Percentiles rank a stretch among this genome's conserved stretches.
Conservation (phyloP, 2,329 filamentous ascomycete genomes). For the Lecanoromycetidae sp. region DNA sequence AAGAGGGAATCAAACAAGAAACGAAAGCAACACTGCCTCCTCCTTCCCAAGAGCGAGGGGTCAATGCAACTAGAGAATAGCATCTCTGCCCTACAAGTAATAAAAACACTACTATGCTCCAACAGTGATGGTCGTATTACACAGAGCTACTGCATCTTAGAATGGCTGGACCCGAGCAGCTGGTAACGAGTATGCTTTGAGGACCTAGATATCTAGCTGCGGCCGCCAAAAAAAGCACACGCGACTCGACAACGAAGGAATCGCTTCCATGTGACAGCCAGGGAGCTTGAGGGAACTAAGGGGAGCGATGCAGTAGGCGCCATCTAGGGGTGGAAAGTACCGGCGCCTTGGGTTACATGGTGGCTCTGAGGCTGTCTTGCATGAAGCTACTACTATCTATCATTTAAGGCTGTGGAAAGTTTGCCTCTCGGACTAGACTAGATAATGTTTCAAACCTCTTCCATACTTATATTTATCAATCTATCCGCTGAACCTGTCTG, state of each 20-base stretch:
- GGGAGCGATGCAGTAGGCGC: conserved; percentile 2
- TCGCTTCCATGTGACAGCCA: conserved; percentile 1
- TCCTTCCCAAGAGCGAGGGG: too few relatives aligned
- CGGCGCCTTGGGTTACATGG: background rate
- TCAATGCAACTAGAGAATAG: conserved; percentile 2
- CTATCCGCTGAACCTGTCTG: background rate
- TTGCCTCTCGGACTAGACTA: background rate
- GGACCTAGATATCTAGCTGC: conserved; percentile 8
- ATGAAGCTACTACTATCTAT: too few relatives aligned
- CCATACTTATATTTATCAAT: background rate
- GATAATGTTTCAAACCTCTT: background rate
- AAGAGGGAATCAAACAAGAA: background rate
- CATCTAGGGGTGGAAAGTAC: background rate
- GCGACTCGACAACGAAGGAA: too few relatives aligned
- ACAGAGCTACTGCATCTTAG: conserved; percentile 4
- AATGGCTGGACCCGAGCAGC: background rate
- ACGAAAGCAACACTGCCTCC: too few relatives aligned
- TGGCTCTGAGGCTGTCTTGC: too few relatives aligned
- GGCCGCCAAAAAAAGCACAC: too few relatives aligned
- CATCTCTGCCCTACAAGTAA: background rate
- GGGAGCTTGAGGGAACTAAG: conserved; percentile 4
- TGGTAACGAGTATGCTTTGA: conserved; percentile 7
- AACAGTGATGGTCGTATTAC: background rate
- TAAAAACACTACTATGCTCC: background rate
- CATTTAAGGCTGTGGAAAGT: background rate